Percentiles rank a stretch among this genome's conserved stretches.
Evolutionary conservation across 2,329 filamentous ascomycete species (phyloP).

Genomic region (Phaeosphaeriaceae sp.): DNA sequence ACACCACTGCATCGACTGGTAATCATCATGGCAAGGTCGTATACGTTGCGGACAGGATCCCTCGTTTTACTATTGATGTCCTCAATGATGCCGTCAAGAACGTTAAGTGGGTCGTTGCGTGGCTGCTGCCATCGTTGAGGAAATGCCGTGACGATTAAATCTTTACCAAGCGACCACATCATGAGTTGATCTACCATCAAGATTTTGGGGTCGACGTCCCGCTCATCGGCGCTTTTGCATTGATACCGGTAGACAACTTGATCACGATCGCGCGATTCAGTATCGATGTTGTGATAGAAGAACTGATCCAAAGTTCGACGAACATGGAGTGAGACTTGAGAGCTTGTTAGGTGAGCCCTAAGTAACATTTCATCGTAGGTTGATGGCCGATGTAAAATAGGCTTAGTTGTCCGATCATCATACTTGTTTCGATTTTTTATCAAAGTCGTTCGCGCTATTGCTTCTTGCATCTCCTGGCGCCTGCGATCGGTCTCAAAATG

Average conservation of each 20-base stretch:
- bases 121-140: slow-evolving; percentile 66
- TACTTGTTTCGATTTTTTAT: slow-evolving; percentile 27
- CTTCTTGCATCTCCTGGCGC: slow-evolving; percentile 63
- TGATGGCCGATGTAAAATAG: slow-evolving; percentile 26
- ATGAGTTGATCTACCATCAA: slow-evolving; percentile 75
- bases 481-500: slow-evolving; percentile 67
- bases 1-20: slow-evolving; percentile 65
- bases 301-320: slow-evolving; percentile 70
- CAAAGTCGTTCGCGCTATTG: slow-evolving; percentile 52
- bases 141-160: slow-evolving; percentile 66
- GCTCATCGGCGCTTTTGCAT: slow-evolving; percentile 40
- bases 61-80: slow-evolving; percentile 69
- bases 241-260: slow-evolving; percentile 70
- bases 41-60: slow-evolving; percentile 65
- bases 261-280: slow-evolving; percentile 64
- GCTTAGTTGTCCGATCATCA: slow-evolving; percentile 22
- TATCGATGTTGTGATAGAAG: slow-evolving; percentile 70
- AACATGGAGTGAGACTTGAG: slow-evolving; percentile 60
- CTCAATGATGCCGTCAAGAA: slow-evolving; percentile 68
- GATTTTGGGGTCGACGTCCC: slow-evolving; percentile 60
- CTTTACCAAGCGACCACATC: slow-evolving; percentile 66
- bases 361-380: slow-evolving; percentile 56
- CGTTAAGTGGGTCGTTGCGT: slow-evolving; percentile 67
- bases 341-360: slow-evolving; percentile 55
- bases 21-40: slow-evolving; percentile 68